Evolutionary conservation across 192 early-diverging fungal genomes (phyloP), one percentile per base, ranked within the genome.

Genomic region (Umbelopsis sp.): DNA sequence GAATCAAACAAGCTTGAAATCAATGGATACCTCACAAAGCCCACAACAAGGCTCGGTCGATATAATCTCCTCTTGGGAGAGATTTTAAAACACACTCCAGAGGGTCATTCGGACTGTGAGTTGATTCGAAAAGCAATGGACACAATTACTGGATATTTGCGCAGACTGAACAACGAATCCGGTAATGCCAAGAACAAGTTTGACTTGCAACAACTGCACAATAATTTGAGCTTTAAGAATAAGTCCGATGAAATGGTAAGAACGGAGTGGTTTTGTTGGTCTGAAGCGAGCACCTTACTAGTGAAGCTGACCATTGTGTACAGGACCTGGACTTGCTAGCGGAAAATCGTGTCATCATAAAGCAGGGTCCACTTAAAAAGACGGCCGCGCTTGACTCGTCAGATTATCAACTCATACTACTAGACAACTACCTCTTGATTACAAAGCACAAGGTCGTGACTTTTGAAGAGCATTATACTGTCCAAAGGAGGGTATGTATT

Each of bases 141-240:
- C n/a, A 86, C 86, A 38, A 90, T 97, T 54, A 86, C 87, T 70
- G 86, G 86, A 32, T 88, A 94, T 73, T 82, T 97, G 53, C 77
- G 81, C 53, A 87, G 87, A 45, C 91, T 98, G 73, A 97, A 98
- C 78, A 66, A 81, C 22, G 95, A 95, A 76, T 91, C 94, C 3
- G 97, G 97, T 20, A 91, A 89, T 80, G 89, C 95, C 6, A 91
- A 96, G 78, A 97, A 97, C 81, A 80, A 83, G 26, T 86, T 98
- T 71, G 92, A 93, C 70, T 81, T 98, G 51, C 79, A 84, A 70
- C 85, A 89, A 68, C 79, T 98, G 38, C 84, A 93, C 66, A 84
- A 91, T 16, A 67, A 78, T 50, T 47, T 78, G 26, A 65, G 69
- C 14, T 78, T 74, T 47, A 74, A 68, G 32, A 69, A 68, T 24